These are phyloP conservation scores for Piper longum DNA, from an alignment of 164 flowering plant genomes.

Conservation along the genomic window DNA sequence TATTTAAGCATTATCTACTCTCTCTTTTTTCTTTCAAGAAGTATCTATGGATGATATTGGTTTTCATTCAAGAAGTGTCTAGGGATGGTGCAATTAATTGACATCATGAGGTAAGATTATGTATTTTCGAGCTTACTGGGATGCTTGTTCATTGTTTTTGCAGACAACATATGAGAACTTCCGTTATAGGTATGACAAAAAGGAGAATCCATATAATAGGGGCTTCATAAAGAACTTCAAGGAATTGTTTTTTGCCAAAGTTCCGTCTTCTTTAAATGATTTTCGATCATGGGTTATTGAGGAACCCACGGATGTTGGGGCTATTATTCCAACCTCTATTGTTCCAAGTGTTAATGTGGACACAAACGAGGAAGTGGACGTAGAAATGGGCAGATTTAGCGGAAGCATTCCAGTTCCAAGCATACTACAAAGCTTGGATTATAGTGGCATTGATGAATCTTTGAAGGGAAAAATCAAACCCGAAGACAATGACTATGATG, in stretches of 20 bases:
- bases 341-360: conserved; percentile 11
- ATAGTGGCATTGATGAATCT: conserved; percentile 34
- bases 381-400: conserved; percentile 47
- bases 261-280: conserved; percentile 50
- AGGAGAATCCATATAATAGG: conserved; percentile 59
- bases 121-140: neutral
- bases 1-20: no score
- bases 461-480: conserved; percentile 32
- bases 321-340: conserved; percentile 9
- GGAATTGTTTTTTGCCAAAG: conserved; percentile 38
- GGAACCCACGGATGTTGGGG: conserved; percentile 13
- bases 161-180: conserved; percentile 98
- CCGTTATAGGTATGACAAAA: conserved; percentile 80
- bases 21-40: no score
- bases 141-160: neutral
- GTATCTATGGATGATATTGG: no score
- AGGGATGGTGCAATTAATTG: no score
- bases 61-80: no score
- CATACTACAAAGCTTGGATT: conserved; percentile 49
- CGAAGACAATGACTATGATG: conserved; percentile 20
- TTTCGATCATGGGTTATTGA: conserved; percentile 44
- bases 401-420: conserved; percentile 35
- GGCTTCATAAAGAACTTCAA: conserved; percentile 42
- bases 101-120: no score
- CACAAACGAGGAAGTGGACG: conserved; percentile 50